Base-by-base conservation (phyloP, 83 land plant genomes). In the Thuja plicata region DNA sequence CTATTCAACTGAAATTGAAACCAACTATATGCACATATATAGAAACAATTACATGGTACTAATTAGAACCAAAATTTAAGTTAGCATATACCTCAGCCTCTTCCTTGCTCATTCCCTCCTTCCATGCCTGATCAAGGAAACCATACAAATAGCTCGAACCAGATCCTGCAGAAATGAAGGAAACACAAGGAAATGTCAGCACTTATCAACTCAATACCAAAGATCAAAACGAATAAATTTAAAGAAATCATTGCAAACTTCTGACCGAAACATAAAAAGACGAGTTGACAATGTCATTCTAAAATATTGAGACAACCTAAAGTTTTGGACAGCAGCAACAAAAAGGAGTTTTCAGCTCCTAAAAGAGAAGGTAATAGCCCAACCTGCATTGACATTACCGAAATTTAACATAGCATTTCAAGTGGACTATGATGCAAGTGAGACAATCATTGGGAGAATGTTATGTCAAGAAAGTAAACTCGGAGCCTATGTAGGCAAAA, bases 61-160 rank as follows among this genome's bases (percentile, higher is more conserved):
- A 87, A 34, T 3, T 83, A n/a, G 27, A 24, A 3, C 35, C 45
- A 82, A 41, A 8, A 30, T 4, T 8, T 2, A 73, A 87, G 43
- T 21, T 77, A 27, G 15, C 15, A 40, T 5, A 91, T 94, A 97
- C 99, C 97, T 98, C 99, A 88, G 99, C 99, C 92, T 98, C 99
- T 8, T 98, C 96, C 66, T 94, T 94, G 88, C 88, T 96, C 99
- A 98, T 93, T 66, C 94, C 95, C 52, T 94, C 97, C 87, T 89
- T 96, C 99, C 99, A 98, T 81, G 95, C 98, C 89, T 98, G 99
- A 89, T 98, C 99, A 88, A 98, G 91, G 88, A 98, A 98, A 15
- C 99, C 99, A 92, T 97, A 97, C 84, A 98, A 87, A 89, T 98
- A 98, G 87, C 93, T 94, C 1, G 99, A 98, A 77, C 99, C 99